Conservation (phyloP, 179 eudicot genomes). For the Beta macrorhiza region DNA sequence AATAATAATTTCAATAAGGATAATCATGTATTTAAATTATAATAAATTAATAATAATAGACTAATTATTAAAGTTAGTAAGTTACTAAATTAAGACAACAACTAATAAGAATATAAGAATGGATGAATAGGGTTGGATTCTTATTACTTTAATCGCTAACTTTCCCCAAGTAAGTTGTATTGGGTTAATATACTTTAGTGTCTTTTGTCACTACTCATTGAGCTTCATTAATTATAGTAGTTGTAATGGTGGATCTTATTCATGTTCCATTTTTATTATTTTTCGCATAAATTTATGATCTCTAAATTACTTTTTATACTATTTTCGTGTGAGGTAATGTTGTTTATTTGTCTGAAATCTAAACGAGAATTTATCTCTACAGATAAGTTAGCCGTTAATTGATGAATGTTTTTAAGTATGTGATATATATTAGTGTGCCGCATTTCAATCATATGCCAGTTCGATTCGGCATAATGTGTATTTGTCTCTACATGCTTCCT, state of each 20-base stretch:
- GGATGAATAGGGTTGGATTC: conserved; percentile 33
- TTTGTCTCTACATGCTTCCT: background rate
- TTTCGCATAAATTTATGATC: background rate
- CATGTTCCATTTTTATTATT: background rate
- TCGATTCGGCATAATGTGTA: background rate
- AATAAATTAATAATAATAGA: no score
- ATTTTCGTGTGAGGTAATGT: background rate
- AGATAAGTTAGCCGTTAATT: background rate
- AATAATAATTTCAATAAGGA: no score
- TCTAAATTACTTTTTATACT: background rate
- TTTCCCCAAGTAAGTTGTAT: conserved; percentile 24
- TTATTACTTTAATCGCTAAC: conserved; percentile 14
- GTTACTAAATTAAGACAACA: no score
- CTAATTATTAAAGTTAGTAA: no score
- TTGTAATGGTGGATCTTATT: background rate
- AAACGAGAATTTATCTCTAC: background rate
- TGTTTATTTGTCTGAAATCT: background rate
- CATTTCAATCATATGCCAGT: background rate
- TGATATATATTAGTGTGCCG: background rate
- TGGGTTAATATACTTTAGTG: background rate
- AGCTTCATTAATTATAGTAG: background rate
- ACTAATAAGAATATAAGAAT: background rate
- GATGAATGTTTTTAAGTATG: background rate
- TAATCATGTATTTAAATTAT: no score
- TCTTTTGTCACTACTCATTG: background rate